Evolutionary conservation across 805 yeast genomes (phyloP).

Genomic region (Wickerhamiella allomyrinae): DNA sequence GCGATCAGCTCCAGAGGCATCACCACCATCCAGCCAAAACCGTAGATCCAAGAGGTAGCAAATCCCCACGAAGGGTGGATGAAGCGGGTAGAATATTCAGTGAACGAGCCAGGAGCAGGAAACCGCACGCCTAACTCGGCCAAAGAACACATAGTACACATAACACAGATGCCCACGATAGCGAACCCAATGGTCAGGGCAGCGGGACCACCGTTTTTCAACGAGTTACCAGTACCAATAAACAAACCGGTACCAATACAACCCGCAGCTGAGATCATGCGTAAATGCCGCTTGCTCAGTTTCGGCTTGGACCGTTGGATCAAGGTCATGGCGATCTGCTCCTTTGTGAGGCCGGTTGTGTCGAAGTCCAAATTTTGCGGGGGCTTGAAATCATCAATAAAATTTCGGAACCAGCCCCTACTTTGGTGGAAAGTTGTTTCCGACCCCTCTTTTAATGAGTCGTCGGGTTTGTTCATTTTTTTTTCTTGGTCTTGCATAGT

Average conservation of each 20-base stretch:
- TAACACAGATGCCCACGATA: slow-evolving; percentile 57
- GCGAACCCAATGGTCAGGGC: slow-evolving; percentile 46
- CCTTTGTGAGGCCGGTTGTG: slow-evolving; percentile 12
- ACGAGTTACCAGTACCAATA: slow-evolving; percentile 61
- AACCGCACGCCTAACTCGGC: slow-evolving; percentile 58
- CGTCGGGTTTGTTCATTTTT: background rate
- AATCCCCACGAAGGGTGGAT: slow-evolving; percentile 55
- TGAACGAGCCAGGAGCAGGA: slow-evolving; percentile 52
- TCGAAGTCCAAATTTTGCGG: slow-evolving; percentile 14
- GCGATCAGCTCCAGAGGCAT: slow-evolving; percentile 56
- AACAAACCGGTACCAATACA: slow-evolving; percentile 70
- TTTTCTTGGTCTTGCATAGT: background rate
- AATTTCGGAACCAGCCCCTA: background rate
- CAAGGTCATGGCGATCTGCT: slow-evolving; percentile 16
- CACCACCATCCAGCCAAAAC: slow-evolving; percentile 39
- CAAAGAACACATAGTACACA: slow-evolving; percentile 49
- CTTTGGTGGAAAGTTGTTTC: background rate
- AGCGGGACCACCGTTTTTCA: slow-evolving; percentile 53
- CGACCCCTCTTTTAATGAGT: background rate
- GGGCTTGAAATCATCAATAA: slow-evolving; percentile 8
- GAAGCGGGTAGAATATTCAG: slow-evolving; percentile 49
- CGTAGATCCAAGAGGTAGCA: slow-evolving; percentile 53
- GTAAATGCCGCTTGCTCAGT: slow-evolving; percentile 34
- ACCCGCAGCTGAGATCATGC: slow-evolving; percentile 72
- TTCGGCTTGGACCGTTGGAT: slow-evolving; percentile 30